Percentiles rank a stretch among this genome's conserved stretches.
Conservation (phyloP, 371 early-diverging fungal genomes). For the Mortierella sp. region DNA sequence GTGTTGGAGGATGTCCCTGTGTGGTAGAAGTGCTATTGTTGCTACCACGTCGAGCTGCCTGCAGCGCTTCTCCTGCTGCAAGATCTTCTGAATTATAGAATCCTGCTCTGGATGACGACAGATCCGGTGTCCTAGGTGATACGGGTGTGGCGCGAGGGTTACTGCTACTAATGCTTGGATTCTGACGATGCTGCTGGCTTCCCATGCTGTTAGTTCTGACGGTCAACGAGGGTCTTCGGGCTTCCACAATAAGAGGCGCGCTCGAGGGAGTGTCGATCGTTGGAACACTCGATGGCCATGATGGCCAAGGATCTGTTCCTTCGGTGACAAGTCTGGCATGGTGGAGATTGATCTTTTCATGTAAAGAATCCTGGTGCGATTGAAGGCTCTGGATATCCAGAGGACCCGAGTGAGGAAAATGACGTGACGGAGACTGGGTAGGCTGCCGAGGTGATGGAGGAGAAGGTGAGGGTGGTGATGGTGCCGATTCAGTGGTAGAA, state of each 20-base stretch:
- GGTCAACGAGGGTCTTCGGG: not conserved
- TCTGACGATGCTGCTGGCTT: too few species aligned
- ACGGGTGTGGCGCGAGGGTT: not conserved
- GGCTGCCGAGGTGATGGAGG: not conserved
- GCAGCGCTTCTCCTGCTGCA: slow-evolving; percentile 3
- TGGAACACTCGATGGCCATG: slow-evolving; percentile 29
- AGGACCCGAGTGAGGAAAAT: too few species aligned
- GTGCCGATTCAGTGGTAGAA: not conserved
- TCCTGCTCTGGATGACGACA: slow-evolving; percentile 1
- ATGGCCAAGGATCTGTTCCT: slow-evolving; percentile 37
- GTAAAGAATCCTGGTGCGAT: not conserved
- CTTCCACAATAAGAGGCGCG: not conserved
- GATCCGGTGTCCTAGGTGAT: not conserved
- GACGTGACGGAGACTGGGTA: too few species aligned
- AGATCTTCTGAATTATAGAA: slow-evolving; percentile 37
- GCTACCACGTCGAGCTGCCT: too few species aligned
- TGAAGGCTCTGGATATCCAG: not conserved
- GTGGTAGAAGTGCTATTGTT: too few species aligned
- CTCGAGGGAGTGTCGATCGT: not conserved
- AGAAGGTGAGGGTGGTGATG: not conserved
- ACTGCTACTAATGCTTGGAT: too few species aligned
- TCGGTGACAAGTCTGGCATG: slow-evolving; percentile 18
- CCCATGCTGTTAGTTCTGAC: not conserved
- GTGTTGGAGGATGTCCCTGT: too few species aligned
- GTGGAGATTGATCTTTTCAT: not conserved